Conservation (phyloP, 1,284 basidiomycete species). For the Anthracocystis panici-leucophaei region DNA sequence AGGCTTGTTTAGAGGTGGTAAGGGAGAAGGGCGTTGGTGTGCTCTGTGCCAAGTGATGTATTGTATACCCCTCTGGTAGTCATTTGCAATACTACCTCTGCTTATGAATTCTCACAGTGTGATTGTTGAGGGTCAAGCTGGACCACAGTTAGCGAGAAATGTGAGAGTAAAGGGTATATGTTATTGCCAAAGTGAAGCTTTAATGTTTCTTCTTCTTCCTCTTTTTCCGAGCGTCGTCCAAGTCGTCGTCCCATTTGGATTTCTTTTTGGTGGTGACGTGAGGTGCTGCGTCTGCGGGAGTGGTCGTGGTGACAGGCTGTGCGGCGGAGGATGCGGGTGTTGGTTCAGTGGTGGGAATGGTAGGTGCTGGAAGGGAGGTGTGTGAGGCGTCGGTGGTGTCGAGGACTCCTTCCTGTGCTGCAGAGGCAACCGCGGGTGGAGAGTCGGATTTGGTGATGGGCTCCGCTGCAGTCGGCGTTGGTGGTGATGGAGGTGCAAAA, state of each 20-base stretch:
- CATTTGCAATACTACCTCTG: background rate
- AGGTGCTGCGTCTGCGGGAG: background rate
- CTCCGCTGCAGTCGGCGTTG: background rate
- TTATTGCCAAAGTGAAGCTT: background rate
- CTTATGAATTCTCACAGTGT: background rate
- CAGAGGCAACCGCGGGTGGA: too few species aligned
- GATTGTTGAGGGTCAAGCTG: background rate
- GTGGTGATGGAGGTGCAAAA: background rate
- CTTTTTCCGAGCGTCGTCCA: conserved; percentile 23
- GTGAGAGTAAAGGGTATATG: background rate
- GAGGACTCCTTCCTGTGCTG: background rate
- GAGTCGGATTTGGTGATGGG: background rate
- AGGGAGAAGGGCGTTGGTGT: conserved; percentile 40
- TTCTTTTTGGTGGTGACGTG: conserved; percentile 17
- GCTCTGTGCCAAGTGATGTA: conserved; percentile 17
- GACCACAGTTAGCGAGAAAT: background rate
- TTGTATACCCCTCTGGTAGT: background rate
- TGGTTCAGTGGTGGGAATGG: background rate
- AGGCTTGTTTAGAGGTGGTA: conserved; percentile 37
- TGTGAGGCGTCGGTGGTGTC: background rate
- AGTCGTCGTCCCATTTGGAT: conserved; percentile 35
- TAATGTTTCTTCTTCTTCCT: conserved; percentile 30
- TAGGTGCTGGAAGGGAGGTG: background rate
- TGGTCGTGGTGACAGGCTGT: background rate
- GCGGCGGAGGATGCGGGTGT: background rate